phyloP scores from a whole-genome alignment of 1,284 basidiomycete genomes.

The Puccinia coronata region DNA sequence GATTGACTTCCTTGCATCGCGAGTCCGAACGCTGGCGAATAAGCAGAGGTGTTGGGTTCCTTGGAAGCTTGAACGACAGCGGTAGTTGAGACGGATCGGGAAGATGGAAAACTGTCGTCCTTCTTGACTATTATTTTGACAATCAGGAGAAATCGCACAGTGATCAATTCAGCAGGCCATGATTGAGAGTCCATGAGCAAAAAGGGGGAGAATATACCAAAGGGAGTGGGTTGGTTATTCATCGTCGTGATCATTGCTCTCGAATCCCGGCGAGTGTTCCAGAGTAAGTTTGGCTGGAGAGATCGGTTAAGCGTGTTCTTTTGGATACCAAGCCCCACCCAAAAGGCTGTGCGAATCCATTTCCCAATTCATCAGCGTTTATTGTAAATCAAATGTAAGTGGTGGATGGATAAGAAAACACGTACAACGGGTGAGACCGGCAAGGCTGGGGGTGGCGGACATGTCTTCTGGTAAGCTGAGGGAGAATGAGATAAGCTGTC shows the following conservation, averaged over 20 bases:
- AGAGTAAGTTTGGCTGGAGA: background rate
- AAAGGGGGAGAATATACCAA: background rate
- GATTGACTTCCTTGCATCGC: slow-evolving; percentile 80
- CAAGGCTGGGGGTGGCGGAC: slow-evolving; percentile 5
- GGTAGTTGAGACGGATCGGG: slow-evolving; percentile 24
- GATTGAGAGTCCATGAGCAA: background rate
- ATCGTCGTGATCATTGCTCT: slow-evolving; percentile 9
- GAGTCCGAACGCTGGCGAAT: slow-evolving; percentile 52
- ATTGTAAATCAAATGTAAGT: background rate
- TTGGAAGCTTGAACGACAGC: slow-evolving; percentile 15
- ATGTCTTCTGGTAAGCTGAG: background rate
- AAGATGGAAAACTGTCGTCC: background rate
- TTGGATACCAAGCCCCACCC: background rate
- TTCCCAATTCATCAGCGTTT: background rate
- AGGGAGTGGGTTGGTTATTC: background rate
- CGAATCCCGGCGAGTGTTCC: background rate
- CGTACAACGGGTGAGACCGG: slow-evolving; percentile 20
- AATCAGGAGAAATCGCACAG: background rate
- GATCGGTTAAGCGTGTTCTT: background rate
- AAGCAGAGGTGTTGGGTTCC: slow-evolving; percentile 34
- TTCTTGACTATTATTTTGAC: slow-evolving; percentile 9
- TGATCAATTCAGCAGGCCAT: background rate
- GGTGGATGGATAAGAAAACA: background rate
- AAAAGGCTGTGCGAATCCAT: background rate
- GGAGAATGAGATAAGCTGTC: background rate